A percentile compares a stretch with the other conserved stretches of the same genome.
These are phyloP conservation scores for Malassezia restricta DNA, from an alignment of 1,284 basidiomycete species.

Conservation along the genomic window DNA sequence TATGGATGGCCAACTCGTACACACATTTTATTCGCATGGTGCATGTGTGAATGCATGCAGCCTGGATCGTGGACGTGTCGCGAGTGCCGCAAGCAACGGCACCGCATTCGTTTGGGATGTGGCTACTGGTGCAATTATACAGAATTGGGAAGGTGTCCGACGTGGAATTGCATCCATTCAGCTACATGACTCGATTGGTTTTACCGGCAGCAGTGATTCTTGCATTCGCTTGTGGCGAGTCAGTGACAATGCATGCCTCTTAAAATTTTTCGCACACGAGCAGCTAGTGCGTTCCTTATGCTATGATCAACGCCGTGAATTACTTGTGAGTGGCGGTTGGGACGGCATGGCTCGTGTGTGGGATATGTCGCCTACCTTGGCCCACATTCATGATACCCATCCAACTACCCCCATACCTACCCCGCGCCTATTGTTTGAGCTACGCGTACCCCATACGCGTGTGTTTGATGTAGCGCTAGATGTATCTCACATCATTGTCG, in stretches of 20 bases:
- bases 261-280: slow-evolving; percentile 3
- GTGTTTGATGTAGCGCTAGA: slow-evolving; percentile 11
- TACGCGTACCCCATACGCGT: slow-evolving; percentile 6
- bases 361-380: neutral
- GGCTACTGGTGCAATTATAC: neutral
- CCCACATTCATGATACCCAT: neutral
- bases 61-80: slow-evolving; percentile 1
- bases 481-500: slow-evolving; percentile 1
- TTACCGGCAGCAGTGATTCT: slow-evolving; percentile 11
- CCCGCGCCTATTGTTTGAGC: slow-evolving; percentile 1
- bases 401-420: neutral
- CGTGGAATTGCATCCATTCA: slow-evolving; percentile 3
- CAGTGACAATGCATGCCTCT: neutral
- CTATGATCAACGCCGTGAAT: slow-evolving; percentile 1
- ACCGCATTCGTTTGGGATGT: slow-evolving; percentile 1
- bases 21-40: neutral
- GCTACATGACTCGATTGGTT: neutral
- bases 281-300: slow-evolving; percentile 7
- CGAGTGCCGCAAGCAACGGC: slow-evolving; percentile 10
- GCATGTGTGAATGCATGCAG: slow-evolving; percentile 9
- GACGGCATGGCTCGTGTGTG: slow-evolving; percentile 9
- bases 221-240: slow-evolving; percentile 2
- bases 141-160: neutral
- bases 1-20: neutral
- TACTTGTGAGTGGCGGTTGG: slow-evolving; percentile 11